These are phyloP conservation scores for Asterionellopsis glacialis DNA, from an alignment of 108 stramenopile genomes.

Conservation along the genomic window DNA sequence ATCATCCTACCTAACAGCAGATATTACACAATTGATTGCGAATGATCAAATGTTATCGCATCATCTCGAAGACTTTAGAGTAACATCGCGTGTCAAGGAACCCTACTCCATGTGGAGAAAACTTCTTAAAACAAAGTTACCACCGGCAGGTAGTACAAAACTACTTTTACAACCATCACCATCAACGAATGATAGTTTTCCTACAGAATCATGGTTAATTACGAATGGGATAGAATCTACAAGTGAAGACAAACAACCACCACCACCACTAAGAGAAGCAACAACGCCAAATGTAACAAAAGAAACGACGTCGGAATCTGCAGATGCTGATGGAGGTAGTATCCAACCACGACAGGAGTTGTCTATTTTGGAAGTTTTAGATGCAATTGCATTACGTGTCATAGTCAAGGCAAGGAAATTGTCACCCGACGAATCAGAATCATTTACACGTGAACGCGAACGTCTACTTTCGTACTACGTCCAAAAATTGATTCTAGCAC, in stretches of 20 bases:
- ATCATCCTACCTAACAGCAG: constrained; percentile 27
- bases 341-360: background rate
- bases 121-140: constrained; percentile 19
- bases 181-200: too few species aligned
- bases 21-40: constrained; percentile 42
- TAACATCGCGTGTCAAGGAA: constrained; percentile 67
- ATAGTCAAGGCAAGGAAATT: constrained; percentile 42
- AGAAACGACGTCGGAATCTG: background rate
- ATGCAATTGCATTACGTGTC: constrained; percentile 71
- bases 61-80: constrained; percentile 43
- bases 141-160: too few species aligned
- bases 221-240: too few species aligned
- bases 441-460: constrained; percentile 43
- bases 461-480: constrained; percentile 71
- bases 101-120: constrained; percentile 74
- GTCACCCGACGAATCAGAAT: constrained; percentile 32
- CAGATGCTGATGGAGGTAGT: too few species aligned
- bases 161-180: too few species aligned
- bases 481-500: constrained; percentile 40
- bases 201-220: too few species aligned
- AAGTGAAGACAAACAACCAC: too few species aligned
- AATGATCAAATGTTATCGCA: constrained; percentile 43
- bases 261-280: background rate
- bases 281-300: constrained; percentile 2
- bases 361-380: constrained; percentile 40